These are phyloP conservation scores for Peronospora belbahrii DNA, from an alignment of 352 stramenopile species.

Conservation along the genomic window DNA sequence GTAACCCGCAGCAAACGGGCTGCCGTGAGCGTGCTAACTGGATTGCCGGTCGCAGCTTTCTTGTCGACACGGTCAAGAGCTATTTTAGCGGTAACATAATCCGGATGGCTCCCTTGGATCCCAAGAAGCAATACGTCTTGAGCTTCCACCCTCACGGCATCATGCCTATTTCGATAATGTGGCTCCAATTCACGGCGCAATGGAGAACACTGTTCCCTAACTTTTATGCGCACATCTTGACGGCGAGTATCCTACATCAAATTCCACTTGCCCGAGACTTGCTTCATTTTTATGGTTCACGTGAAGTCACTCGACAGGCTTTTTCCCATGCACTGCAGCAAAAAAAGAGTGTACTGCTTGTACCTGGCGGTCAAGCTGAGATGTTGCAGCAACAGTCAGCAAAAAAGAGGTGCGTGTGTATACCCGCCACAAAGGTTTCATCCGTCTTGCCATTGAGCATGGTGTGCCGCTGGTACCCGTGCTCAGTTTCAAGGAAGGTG, in stretches of 20 bases:
- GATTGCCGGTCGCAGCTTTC: slow-evolving; percentile 29
- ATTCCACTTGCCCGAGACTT: slow-evolving; percentile 67
- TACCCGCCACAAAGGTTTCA: slow-evolving; percentile 73
- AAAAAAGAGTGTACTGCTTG: slow-evolving; percentile 62
- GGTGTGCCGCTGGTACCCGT: slow-evolving; percentile 64
- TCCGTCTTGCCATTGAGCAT: slow-evolving; percentile 71
- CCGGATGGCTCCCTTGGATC: slow-evolving; percentile 43
- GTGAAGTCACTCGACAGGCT: slow-evolving; percentile 61
- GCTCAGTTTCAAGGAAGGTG: slow-evolving; percentile 75
- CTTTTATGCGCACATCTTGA: slow-evolving; percentile 60
- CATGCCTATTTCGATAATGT: slow-evolving; percentile 65
- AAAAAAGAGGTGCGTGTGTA: slow-evolving; percentile 62
- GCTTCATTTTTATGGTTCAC: slow-evolving; percentile 65
- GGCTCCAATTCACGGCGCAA: slow-evolving; percentile 66
- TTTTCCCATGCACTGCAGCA: slow-evolving; percentile 44
- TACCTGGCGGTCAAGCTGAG: slow-evolving; percentile 74
- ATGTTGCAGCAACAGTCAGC: slow-evolving; percentile 67
- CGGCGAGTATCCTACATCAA: slow-evolving; percentile 73
- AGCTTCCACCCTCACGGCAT: slow-evolving; percentile 79
- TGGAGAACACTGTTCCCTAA: slow-evolving; percentile 63
- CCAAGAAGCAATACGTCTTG: slow-evolving; percentile 59
- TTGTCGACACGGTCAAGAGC: slow-evolving; percentile 48
- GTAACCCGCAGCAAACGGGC: slow-evolving; percentile 55
- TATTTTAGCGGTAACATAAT: slow-evolving; percentile 72
- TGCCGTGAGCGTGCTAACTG: slow-evolving; percentile 39